Percentiles rank a stretch among this genome's conserved stretches.
Conservation (phyloP, 2,329 filamentous ascomycete species). For the Metarhizium rileyi region DNA sequence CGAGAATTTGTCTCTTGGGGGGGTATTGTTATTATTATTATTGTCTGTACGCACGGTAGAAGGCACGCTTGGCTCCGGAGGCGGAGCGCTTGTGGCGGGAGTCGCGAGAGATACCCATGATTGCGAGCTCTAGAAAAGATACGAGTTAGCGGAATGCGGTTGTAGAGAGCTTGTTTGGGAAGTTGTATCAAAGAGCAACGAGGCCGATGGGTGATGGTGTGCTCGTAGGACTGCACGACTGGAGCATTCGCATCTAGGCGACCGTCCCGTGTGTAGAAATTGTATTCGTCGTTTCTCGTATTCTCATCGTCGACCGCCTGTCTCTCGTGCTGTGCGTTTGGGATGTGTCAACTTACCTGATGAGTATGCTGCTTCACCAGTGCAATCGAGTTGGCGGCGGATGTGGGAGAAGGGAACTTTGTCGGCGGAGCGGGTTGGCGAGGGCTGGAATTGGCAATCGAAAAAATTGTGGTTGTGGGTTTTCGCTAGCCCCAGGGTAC, state of each 20-base stretch:
- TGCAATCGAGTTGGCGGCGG: constrained; percentile 34
- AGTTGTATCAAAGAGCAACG: neutral
- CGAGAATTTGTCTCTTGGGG: constrained; percentile 5
- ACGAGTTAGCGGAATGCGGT: constrained; percentile 9
- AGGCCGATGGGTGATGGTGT: neutral
- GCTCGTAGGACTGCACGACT: too few relatives aligned
- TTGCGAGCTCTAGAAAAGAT: constrained; percentile 54
- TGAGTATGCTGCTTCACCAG: constrained; percentile 36
- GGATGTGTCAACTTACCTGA: constrained; percentile 33
- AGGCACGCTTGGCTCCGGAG: constrained; percentile 94
- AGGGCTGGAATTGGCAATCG: constrained; percentile 20
- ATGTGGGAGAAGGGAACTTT: constrained; percentile 30
- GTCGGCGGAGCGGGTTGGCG: constrained; percentile 18
- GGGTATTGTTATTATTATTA: constrained; percentile 1
- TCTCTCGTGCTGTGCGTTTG: neutral
- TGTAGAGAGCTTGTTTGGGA: neutral
- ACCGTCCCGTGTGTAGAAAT: neutral
- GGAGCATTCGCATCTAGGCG: neutral
- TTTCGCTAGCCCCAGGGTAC: constrained; percentile 25
- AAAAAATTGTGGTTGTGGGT: constrained; percentile 33
- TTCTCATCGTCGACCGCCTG: neutral
- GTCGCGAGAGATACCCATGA: constrained; percentile 99
- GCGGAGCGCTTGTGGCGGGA: constrained; percentile 99
- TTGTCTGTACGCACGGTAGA: constrained; percentile 62
- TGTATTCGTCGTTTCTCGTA: neutral